Percentiles rank a stretch among this genome's conserved stretches.
These are phyloP conservation scores for Ceriops decandra DNA, from an alignment of 345 rosid species.

Conservation along the genomic window DNA sequence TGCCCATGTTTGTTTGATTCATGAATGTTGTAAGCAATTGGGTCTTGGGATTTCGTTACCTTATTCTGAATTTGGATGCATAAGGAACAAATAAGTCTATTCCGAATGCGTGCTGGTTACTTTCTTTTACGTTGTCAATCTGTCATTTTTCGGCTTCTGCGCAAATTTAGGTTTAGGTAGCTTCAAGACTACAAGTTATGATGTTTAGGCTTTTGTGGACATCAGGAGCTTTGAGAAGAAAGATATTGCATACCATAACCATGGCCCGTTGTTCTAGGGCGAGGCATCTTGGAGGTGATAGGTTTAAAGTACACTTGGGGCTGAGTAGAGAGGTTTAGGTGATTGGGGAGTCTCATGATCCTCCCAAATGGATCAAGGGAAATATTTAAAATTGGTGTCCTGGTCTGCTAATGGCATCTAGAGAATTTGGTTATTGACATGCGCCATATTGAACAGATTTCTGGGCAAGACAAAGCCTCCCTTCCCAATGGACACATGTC, in stretches of 20 bases:
- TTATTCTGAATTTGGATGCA: too few species aligned
- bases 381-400: not conserved
- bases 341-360: too few species aligned
- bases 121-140: not conserved
- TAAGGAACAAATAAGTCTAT: too few species aligned
- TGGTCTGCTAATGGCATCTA: not conserved
- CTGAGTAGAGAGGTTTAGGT: too few species aligned
- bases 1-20: not conserved
- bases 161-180: not conserved
- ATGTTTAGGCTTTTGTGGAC: not conserved
- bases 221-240: too few species aligned
- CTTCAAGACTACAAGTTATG: not conserved
- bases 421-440: slow-evolving; percentile 8
- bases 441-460: slow-evolving; percentile 44
- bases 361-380: not conserved
- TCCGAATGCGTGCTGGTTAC: not conserved
- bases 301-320: too few species aligned
- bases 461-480: slow-evolving; percentile 71
- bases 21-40: too few species aligned
- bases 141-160: not conserved
- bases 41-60: too few species aligned
- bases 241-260: too few species aligned
- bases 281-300: too few species aligned
- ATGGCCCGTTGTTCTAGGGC: too few species aligned
- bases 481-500: slow-evolving; percentile 17